Conservation (phyloP, 768 basidiomycete genomes). For the Fistulinella prunicolor region DNA sequence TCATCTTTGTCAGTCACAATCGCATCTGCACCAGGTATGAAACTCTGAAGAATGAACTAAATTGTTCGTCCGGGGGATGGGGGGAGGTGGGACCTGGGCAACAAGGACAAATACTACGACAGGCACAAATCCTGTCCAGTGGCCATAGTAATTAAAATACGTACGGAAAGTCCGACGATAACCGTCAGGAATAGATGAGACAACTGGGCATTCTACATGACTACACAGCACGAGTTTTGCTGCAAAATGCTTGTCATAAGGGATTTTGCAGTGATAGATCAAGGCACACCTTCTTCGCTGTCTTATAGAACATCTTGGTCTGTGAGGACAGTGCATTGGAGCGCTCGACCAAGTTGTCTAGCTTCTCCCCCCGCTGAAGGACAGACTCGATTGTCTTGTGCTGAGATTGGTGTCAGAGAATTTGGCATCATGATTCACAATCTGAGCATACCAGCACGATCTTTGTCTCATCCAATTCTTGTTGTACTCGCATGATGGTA, state of each 20-base stretch:
- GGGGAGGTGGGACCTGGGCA: not conserved
- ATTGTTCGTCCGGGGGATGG: not conserved
- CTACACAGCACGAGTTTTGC: constrained; percentile 95
- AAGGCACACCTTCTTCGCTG: constrained; percentile 87
- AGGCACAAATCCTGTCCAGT: constrained; percentile 3
- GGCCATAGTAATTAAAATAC: constrained; percentile 17
- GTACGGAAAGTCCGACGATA: constrained; percentile 20
- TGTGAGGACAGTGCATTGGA: constrained; percentile 85
- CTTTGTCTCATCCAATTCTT: constrained; percentile 98
- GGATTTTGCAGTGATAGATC: not conserved
- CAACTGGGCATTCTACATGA: constrained; percentile 55
- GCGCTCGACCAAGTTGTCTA: constrained; percentile 93
- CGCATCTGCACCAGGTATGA: too few relatives aligned
- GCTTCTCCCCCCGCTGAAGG: constrained; percentile 91
- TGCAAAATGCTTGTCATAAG: constrained; percentile 31
- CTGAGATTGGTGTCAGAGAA: constrained; percentile 38
- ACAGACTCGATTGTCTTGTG: constrained; percentile 99
- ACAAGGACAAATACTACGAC: constrained; percentile 7
- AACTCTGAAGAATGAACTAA: not conserved
- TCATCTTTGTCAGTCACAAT: too few relatives aligned
- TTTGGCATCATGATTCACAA: not conserved
- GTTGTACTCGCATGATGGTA: constrained; percentile 97
- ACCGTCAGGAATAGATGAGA: constrained; percentile 13
- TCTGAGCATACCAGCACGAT: constrained; percentile 76
- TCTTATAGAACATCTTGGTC: constrained; percentile 99